These are phyloP conservation scores for Leccinum sublutescens DNA, from an alignment of 768 basidiomycete genomes.

Conservation along the genomic window DNA sequence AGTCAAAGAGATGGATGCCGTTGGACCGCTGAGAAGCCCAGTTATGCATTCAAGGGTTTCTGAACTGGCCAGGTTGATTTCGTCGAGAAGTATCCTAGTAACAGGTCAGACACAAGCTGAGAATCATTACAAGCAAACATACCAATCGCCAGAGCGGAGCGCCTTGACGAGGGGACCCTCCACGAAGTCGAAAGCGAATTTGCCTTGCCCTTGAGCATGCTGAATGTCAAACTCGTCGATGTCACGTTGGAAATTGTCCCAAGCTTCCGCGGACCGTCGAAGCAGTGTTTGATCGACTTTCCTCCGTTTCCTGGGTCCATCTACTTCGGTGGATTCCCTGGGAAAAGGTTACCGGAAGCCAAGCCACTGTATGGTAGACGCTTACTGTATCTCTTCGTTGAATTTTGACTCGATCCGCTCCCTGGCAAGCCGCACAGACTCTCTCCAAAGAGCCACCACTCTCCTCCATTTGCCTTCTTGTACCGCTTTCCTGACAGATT, in stretches of 20 bases:
- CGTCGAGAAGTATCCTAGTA: constrained; percentile 87
- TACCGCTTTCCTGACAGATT: constrained; percentile 77
- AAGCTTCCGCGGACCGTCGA: constrained; percentile 49
- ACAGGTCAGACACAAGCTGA: constrained; percentile 1
- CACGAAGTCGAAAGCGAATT: constrained; percentile 91
- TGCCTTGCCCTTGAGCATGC: constrained; percentile 83
- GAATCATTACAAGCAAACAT: constrained; percentile 27
- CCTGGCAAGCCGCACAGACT: constrained; percentile 66
- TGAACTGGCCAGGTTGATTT: constrained; percentile 90
- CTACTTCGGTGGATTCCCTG: constrained; percentile 33
- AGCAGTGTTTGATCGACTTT: constrained; percentile 51
- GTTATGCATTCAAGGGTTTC: constrained; percentile 95
- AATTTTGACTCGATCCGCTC: constrained; percentile 51
- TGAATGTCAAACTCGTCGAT: constrained; percentile 84
- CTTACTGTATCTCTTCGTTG: constrained; percentile 30
- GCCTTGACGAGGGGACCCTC: constrained; percentile 96
- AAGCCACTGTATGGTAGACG: neutral
- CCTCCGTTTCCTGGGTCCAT: constrained; percentile 65
- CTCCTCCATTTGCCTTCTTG: constrained; percentile 84
- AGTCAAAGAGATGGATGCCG: constrained; percentile 86
- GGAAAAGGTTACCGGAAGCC: neutral
- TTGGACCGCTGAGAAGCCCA: constrained; percentile 79
- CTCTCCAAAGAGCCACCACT: constrained; percentile 79
- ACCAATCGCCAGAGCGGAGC: constrained; percentile 88
- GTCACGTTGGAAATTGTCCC: constrained; percentile 65